Conservation (phyloP, 495 filamentous ascomycete species). For the Hypoxylon intermedium region DNA sequence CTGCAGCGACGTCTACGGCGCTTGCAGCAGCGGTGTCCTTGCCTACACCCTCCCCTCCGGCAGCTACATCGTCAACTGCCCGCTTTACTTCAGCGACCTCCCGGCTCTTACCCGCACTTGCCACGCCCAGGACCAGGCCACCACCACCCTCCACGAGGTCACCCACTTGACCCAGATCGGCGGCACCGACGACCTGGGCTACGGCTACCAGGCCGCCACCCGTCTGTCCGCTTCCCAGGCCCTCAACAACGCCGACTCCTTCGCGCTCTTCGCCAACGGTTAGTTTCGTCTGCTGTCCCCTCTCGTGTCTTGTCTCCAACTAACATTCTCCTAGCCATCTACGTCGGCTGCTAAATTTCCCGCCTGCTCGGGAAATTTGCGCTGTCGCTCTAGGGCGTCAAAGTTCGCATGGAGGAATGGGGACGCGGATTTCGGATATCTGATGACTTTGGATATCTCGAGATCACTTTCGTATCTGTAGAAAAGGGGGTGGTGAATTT, state of each 20-base stretch:
- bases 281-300: no score
- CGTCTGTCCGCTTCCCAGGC: conserved; percentile 54
- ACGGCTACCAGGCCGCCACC: conserved; percentile 66
- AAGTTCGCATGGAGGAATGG: no score
- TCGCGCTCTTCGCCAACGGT: conserved; percentile 67
- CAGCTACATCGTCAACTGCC: conserved; percentile 62
- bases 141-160: conserved; percentile 67
- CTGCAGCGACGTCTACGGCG: conserved; percentile 60
- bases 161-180: conserved; percentile 66
- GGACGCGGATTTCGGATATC: no score
- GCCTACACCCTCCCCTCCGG: conserved; percentile 65
- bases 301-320: no score
- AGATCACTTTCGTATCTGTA: no score
- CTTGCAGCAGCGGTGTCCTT: conserved; percentile 61
- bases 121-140: conserved; percentile 58
- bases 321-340: no score
- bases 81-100: conserved; percentile 59
- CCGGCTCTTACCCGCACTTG: conserved; percentile 24
- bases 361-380: no score
- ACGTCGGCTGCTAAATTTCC: conserved; percentile 44
- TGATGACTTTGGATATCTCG: no score
- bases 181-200: conserved; percentile 63
- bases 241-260: conserved; percentile 67
- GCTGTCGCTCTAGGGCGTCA: no score
- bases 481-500: no score